Conservation (phyloP, 2,329 filamentous ascomycete species). For the Ceratocystis alfenasii region DNA sequence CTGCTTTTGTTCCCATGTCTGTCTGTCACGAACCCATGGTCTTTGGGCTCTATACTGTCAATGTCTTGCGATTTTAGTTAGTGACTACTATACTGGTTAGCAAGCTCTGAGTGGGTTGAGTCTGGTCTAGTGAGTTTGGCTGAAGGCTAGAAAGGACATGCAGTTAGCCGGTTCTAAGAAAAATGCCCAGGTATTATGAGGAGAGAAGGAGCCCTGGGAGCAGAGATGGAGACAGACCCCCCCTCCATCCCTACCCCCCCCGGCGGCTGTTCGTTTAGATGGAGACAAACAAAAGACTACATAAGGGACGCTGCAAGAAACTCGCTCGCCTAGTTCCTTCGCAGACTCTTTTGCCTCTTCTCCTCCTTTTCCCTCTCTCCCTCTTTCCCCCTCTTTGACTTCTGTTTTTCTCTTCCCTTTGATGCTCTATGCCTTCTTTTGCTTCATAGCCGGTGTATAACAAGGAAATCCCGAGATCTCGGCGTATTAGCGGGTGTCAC, state of each 20-base stretch:
- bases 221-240: no score
- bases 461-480: not conserved
- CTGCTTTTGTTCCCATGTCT: not conserved
- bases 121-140: not conserved
- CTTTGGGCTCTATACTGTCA: no score
- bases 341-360: not conserved
- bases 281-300: not conserved
- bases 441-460: not conserved
- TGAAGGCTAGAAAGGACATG: not conserved
- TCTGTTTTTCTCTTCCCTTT: not conserved
- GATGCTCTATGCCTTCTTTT: not conserved
- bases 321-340: not conserved
- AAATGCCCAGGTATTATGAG: not conserved
- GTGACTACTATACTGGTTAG: no score
- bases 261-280: not conserved
- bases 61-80: no score
- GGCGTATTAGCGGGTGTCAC: not conserved
- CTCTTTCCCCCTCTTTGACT: not conserved
- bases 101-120: no score
- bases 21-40: not conserved
- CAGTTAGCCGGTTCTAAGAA: not conserved
- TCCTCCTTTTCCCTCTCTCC: not conserved
- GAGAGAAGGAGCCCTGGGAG: no score
- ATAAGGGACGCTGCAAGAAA: not conserved
- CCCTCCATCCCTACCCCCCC: not conserved